Evolutionary conservation across 768 basidiomycete genomes (phyloP).

Genomic region (Macrolepiota fuliginosa): DNA sequence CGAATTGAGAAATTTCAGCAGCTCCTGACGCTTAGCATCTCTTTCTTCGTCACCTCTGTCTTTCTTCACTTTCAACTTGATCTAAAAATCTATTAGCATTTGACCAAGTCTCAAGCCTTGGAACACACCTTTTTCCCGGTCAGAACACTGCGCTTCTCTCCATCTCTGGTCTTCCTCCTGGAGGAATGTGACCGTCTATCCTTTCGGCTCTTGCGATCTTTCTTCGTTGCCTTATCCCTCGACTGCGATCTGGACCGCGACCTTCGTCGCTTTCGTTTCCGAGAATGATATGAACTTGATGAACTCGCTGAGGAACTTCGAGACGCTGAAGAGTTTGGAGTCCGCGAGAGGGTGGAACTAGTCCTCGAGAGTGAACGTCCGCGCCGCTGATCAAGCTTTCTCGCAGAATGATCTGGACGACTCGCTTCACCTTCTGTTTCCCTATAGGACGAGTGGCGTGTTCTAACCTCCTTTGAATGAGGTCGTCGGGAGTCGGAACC

Average conservation of each 20-base stretch:
- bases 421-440: neutral
- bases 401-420: neutral
- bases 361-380: conserved; percentile 15
- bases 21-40: conserved; percentile 52
- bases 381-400: neutral
- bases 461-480: neutral
- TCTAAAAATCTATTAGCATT: conserved; percentile 30
- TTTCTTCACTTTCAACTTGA: conserved; percentile 63
- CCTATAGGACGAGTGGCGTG: neutral
- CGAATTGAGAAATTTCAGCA: conserved; percentile 56
- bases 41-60: conserved; percentile 54
- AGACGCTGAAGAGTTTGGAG: conserved; percentile 9
- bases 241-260: conserved; percentile 14
- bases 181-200: conserved; percentile 19
- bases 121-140: conserved; percentile 57
- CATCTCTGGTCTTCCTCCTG: conserved; percentile 32
- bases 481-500: neutral
- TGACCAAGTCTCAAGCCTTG: neutral
- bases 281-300: neutral
- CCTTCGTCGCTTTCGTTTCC: conserved; percentile 14
- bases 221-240: conserved; percentile 1
- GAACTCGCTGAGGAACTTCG: neutral
- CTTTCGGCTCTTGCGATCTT: conserved; percentile 17
- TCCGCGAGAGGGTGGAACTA: conserved; percentile 10
- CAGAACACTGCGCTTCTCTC: conserved; percentile 47